These are phyloP conservation scores for Globisporangium canariense DNA, from an alignment of 352 stramenopile species.

Conservation along the genomic window DNA sequence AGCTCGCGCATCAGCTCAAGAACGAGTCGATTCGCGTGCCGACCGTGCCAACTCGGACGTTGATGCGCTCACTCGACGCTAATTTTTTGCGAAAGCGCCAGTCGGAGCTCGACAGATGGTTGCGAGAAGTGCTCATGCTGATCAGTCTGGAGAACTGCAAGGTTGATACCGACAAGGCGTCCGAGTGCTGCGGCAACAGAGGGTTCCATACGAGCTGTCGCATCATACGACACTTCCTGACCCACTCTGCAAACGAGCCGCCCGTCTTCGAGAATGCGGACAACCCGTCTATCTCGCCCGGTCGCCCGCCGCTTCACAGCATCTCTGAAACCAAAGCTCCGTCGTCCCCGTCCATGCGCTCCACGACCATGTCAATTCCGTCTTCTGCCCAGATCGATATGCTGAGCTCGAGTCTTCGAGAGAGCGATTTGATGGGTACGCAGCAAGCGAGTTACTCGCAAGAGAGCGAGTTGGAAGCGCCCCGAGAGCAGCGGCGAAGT, in stretches of 20 bases:
- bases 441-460: slow-evolving; percentile 14
- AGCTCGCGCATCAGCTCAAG: slow-evolving; percentile 80
- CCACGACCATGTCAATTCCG: slow-evolving; percentile 16
- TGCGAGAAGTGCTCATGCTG: slow-evolving; percentile 80
- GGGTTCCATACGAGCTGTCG: slow-evolving; percentile 64
- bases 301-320: slow-evolving; percentile 36
- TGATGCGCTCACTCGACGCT: slow-evolving; percentile 79
- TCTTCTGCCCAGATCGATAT: slow-evolving; percentile 34
- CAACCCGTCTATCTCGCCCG: slow-evolving; percentile 13
- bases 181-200: slow-evolving; percentile 66
- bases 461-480: slow-evolving; percentile 10
- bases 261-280: slow-evolving; percentile 60
- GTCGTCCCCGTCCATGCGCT: slow-evolving; percentile 13
- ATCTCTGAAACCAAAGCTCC: slow-evolving; percentile 47
- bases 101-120: slow-evolving; percentile 79
- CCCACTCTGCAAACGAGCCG: slow-evolving; percentile 71
- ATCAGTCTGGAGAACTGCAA: slow-evolving; percentile 81
- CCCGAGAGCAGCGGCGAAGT: slow-evolving; percentile 44
- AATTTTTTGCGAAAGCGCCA: slow-evolving; percentile 84
- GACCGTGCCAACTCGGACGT: slow-evolving; percentile 69
- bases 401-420: slow-evolving; percentile 40
- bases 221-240: slow-evolving; percentile 72
- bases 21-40: slow-evolving; percentile 74
- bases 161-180: slow-evolving; percentile 51
- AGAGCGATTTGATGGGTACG: slow-evolving; percentile 37